A percentile compares a stretch with the other conserved stretches of the same genome.
Conservation (phyloP, 2,329 filamentous ascomycete species). For the Fusarium sp. region DNA sequence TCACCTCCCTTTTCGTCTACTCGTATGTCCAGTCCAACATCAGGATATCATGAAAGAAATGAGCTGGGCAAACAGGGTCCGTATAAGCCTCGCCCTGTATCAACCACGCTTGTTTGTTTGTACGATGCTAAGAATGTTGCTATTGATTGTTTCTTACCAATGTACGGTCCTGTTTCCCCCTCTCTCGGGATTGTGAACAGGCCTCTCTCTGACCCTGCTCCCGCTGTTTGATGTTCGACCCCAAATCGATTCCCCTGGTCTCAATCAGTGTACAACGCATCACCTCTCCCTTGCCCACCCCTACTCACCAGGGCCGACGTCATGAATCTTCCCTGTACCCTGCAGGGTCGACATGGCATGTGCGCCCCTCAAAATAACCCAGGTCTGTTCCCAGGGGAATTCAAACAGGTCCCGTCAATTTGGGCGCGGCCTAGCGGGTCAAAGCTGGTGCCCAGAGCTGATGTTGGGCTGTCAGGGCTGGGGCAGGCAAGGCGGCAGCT, state of each 20-base stretch:
- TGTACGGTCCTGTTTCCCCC: conserved; percentile 35
- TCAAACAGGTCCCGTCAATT: conserved; percentile 32
- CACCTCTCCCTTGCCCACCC: conserved; percentile 20
- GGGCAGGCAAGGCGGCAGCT: conserved; percentile 24
- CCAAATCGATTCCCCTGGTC: conserved; percentile 25
- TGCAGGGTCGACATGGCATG: conserved; percentile 39
- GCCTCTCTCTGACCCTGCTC: conserved; percentile 41
- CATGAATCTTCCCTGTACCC: conserved; percentile 37
- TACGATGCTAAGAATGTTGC: not conserved
- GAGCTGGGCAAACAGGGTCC: conserved; percentile 16
- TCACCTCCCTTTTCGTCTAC: conserved; percentile 17
- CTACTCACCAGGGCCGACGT: conserved; percentile 36
- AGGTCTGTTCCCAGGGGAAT: conserved; percentile 27
- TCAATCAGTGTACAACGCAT: conserved; percentile 34
- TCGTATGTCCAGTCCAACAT: conserved; percentile 16
- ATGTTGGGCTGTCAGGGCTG: conserved; percentile 33
- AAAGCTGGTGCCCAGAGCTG: conserved; percentile 32
- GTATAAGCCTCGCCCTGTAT: conserved; percentile 14
- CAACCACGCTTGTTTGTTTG: conserved; percentile 1
- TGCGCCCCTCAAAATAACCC: conserved; percentile 36
- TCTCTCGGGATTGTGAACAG: conserved; percentile 43
- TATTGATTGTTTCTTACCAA: conserved; percentile 16
- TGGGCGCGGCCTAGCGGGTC: conserved; percentile 34
- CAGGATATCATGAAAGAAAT: conserved; percentile 18
- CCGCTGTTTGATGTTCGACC: conserved; percentile 32